phyloP scores from a whole-genome alignment of 139 green algal genomes.

The Micractinium conductrix region DNA sequence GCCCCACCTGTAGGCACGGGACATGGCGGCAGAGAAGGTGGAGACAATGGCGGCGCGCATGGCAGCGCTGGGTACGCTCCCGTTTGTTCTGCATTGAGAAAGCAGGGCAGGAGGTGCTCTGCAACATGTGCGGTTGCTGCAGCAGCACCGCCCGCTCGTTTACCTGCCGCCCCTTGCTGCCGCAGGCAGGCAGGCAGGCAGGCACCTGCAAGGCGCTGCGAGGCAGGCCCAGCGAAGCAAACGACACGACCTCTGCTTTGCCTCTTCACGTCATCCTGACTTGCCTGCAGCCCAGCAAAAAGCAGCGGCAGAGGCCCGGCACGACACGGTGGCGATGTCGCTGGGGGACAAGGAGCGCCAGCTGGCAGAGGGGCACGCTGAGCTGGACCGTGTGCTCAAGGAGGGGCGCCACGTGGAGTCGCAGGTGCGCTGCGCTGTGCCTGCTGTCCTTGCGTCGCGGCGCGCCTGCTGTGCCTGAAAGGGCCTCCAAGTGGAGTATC shows the following conservation, averaged over 20 bases:
- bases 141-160: no score
- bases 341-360: constrained; percentile 39
- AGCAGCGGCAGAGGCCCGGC: constrained; percentile 25
- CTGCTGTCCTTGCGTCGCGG: no score
- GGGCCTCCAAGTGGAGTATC: no score
- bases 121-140: no score
- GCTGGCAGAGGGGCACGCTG: constrained; percentile 42
- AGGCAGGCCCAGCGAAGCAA: background rate
- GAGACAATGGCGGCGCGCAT: constrained; percentile 54
- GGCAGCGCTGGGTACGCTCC: constrained; percentile 37
- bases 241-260: no score
- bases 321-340: background rate
- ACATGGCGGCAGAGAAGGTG: constrained; percentile 44
- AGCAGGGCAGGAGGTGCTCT: background rate
- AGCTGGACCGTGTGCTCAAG: constrained; percentile 29
- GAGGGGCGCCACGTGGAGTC: constrained; percentile 35
- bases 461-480: no score
- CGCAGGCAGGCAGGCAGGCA: no score
- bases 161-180: no score
- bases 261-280: no score
- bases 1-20: no score
- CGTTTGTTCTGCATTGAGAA: no score
- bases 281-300: constrained; percentile 1
- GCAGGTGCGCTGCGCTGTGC: background rate
- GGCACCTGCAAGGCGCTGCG: no score